A percentile compares a stretch with the other conserved stretches of the same genome.
These are phyloP conservation scores for Periconia sp. DNA, from an alignment of 2,329 filamentous ascomycete genomes.

Conservation along the genomic window DNA sequence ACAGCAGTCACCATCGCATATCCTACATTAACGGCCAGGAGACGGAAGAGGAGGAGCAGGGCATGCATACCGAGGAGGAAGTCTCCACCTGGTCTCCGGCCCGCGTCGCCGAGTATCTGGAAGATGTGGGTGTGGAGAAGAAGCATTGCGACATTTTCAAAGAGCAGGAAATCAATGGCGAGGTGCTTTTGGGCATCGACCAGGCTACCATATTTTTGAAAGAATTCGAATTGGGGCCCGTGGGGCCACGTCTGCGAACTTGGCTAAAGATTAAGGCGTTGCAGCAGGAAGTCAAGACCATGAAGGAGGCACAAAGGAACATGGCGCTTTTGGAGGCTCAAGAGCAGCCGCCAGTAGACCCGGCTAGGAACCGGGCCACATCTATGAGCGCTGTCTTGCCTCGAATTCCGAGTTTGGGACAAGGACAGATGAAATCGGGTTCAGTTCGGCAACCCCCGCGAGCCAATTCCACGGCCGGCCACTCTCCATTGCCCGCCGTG, in stretches of 20 bases:
- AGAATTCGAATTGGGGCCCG: slow-evolving; percentile 88
- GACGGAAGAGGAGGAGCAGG: slow-evolving; percentile 88
- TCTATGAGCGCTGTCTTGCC: slow-evolving; percentile 45
- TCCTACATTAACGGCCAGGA: slow-evolving; percentile 95
- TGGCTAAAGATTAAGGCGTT: slow-evolving; percentile 95
- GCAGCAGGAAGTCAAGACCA: slow-evolving; percentile 78
- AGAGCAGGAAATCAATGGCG: slow-evolving; percentile 93
- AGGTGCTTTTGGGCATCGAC: slow-evolving; percentile 92
- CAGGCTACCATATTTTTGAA: slow-evolving; percentile 95
- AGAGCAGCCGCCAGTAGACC: slow-evolving; percentile 46
- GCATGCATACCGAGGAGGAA: slow-evolving; percentile 68
- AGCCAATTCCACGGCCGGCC: slow-evolving; percentile 35
- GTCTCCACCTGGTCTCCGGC: slow-evolving; percentile 78
- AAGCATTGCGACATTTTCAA: slow-evolving; percentile 91
- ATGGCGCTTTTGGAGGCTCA: slow-evolving; percentile 45
- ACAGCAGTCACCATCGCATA: slow-evolving; percentile 78
- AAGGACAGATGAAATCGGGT: slow-evolving; percentile 12
- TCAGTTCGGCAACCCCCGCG: slow-evolving; percentile 27
- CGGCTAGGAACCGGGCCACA: slow-evolving; percentile 49
- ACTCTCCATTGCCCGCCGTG: slow-evolving; percentile 29
- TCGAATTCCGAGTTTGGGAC: slow-evolving; percentile 38
- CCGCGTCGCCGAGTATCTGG: slow-evolving; percentile 86
- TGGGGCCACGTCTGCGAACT: slow-evolving; percentile 85
- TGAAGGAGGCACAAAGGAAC: slow-evolving; percentile 44
- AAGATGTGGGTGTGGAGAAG: slow-evolving; percentile 80